Conservation (phyloP, 75 land plant species). For the Sequoia sempervirens region DNA sequence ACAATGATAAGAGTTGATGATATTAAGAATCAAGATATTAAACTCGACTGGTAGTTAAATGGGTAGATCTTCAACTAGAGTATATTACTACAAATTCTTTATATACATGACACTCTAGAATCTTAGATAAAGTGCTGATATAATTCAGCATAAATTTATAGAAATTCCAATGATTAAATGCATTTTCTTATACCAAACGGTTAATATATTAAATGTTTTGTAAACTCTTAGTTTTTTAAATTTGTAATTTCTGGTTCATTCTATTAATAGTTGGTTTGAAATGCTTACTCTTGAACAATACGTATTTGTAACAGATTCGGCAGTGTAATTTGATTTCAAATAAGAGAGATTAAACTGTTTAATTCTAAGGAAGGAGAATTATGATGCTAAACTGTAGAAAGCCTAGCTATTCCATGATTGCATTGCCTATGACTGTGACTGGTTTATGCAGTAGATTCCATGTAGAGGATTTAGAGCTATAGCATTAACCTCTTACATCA, state of each 20-base stretch:
- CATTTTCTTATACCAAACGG: not conserved
- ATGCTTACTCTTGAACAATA: not conserved
- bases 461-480: not conserved
- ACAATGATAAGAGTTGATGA: not conserved
- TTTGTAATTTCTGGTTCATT: not conserved
- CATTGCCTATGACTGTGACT: not conserved
- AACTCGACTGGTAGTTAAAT: not conserved
- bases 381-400: not conserved
- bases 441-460: not conserved
- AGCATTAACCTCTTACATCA: not conserved
- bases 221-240: not conserved
- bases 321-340: not conserved
- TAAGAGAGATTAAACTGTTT: not conserved
- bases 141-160: not conserved
- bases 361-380: not conserved
- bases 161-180: not conserved
- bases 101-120: not conserved
- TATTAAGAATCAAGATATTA: not conserved
- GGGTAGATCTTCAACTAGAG: not conserved
- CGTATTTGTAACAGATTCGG: not conserved
- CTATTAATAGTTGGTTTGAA: not conserved
- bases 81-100: not conserved
- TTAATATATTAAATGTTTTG: not conserved
- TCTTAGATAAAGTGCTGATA: not conserved
- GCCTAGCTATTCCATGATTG: not conserved